These are phyloP conservation scores for Pachysolen tannophilus DNA, from an alignment of 805 yeast genomes.

Conservation along the genomic window DNA sequence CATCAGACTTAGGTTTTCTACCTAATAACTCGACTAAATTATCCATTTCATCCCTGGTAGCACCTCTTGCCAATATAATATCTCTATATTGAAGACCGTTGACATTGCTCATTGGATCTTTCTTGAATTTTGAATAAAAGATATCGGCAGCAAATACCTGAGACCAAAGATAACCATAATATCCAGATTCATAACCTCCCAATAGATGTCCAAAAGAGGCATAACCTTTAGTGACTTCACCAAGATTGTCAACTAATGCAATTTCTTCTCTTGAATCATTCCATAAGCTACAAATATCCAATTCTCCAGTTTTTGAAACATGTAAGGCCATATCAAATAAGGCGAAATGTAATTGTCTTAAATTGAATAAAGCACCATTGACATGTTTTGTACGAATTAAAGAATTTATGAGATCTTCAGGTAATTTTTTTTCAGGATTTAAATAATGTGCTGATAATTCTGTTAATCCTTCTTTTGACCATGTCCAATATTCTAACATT, in stretches of 20 bases:
- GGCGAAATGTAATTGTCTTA: conserved; percentile 76
- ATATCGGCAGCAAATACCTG: conserved; percentile 82
- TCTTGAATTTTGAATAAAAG: conserved; percentile 59
- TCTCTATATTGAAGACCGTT: conserved; percentile 66
- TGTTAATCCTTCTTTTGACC: conserved; percentile 58
- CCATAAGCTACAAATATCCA: conserved; percentile 55
- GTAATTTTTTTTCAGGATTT: conserved; percentile 46
- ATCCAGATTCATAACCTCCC: conserved; percentile 82
- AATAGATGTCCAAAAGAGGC: conserved; percentile 75
- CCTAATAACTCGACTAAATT: conserved; percentile 61
- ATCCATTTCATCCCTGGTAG: conserved; percentile 61
- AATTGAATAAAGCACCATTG: conserved; percentile 61
- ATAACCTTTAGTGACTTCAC: conserved; percentile 52
- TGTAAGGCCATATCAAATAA: conserved; percentile 71
- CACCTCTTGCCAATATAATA: conserved; percentile 62
- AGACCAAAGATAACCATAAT: conserved; percentile 83
- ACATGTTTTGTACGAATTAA: conserved; percentile 64
- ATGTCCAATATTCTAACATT: conserved; percentile 82
- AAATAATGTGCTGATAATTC: conserved; percentile 57
- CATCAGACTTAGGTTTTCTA: conserved; percentile 65
- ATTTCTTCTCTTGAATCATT: conserved; percentile 57
- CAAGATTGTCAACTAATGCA: conserved; percentile 49
- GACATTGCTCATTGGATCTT: conserved; percentile 55
- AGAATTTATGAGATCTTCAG: conserved; percentile 48
- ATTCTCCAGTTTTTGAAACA: conserved; percentile 31